These are phyloP conservation scores for Elsinoe necatrix DNA, from an alignment of 2,329 filamentous ascomycete genomes.

Conservation along the genomic window DNA sequence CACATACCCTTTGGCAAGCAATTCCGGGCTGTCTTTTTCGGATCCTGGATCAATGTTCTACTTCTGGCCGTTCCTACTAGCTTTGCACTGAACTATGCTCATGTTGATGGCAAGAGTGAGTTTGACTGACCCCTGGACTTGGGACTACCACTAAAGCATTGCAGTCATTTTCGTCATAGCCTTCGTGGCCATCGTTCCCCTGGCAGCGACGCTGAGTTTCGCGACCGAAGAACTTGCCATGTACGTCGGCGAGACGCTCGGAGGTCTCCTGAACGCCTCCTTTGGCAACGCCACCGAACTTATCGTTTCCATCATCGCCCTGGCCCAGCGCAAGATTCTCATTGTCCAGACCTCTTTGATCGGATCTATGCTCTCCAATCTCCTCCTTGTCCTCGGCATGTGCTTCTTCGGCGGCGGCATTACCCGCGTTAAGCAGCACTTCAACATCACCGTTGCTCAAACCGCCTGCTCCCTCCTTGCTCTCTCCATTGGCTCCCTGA, in stretches of 20 bases:
- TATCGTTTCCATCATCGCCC: slow-evolving; percentile 70
- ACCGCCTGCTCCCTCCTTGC: slow-evolving; percentile 76
- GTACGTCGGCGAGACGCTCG: slow-evolving; percentile 69
- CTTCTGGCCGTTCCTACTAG: slow-evolving; percentile 71
- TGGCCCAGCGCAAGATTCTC: slow-evolving; percentile 62
- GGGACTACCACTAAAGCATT: not conserved
- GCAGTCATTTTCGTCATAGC: slow-evolving; percentile 71
- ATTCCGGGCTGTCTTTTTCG: slow-evolving; percentile 64
- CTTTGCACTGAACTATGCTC: slow-evolving; percentile 59
- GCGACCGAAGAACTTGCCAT: slow-evolving; percentile 85
- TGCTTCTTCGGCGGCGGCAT: slow-evolving; percentile 84
- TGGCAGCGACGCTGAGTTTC: slow-evolving; percentile 78
- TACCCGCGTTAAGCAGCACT: slow-evolving; percentile 71
- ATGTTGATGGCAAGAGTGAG: slow-evolving; percentile 50
- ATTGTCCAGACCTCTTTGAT: slow-evolving; percentile 92
- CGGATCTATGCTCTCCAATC: slow-evolving; percentile 82
- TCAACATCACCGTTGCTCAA: slow-evolving; percentile 87
- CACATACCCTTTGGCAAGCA: slow-evolving; percentile 38
- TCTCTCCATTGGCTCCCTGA: slow-evolving; percentile 69
- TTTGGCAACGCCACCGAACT: slow-evolving; percentile 57
- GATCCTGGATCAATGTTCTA: slow-evolving; percentile 80
- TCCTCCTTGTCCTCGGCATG: slow-evolving; percentile 83
- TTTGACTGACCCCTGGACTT: too few relatives aligned
- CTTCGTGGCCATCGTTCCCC: slow-evolving; percentile 84
- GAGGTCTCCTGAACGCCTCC: slow-evolving; percentile 79